Conservation (phyloP, 805 yeast species). For the Metschnikowia picachoensis region DNA sequence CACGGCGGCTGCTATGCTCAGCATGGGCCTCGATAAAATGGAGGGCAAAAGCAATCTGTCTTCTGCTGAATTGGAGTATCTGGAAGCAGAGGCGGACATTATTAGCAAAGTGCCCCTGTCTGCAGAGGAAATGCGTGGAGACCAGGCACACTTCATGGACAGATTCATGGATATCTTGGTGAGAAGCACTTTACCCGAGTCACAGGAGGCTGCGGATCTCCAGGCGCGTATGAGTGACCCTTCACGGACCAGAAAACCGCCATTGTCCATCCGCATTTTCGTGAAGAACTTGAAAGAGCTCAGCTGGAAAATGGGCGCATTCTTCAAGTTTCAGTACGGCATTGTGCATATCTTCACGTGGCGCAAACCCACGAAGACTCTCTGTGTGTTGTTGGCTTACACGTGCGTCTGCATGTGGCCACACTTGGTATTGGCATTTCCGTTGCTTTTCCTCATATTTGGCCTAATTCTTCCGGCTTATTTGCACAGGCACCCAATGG, state of each 20-base stretch:
- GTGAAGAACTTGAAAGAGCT: constrained; percentile 55
- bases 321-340: constrained; percentile 61
- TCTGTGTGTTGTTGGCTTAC: constrained; percentile 54
- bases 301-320: constrained; percentile 50
- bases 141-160: constrained; percentile 52
- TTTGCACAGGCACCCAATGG: constrained; percentile 60
- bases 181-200: constrained; percentile 45
- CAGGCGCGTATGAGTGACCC: constrained; percentile 43
- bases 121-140: constrained; percentile 23
- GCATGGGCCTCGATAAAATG: constrained; percentile 27
- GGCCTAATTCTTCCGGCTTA: constrained; percentile 71
- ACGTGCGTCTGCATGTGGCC: constrained; percentile 73
- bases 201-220: constrained; percentile 45
- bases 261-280: constrained; percentile 54
- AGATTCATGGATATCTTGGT: constrained; percentile 51
- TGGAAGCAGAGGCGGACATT: constrained; percentile 27
- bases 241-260: constrained; percentile 42
- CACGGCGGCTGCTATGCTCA: constrained; percentile 34
- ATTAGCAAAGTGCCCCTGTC: constrained; percentile 28
- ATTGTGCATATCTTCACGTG: constrained; percentile 62
- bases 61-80: constrained; percentile 10
- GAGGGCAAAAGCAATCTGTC: constrained; percentile 3
- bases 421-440: constrained; percentile 58
- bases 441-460: constrained; percentile 51
- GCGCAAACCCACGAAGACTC: constrained; percentile 69